A percentile compares a stretch with the other conserved stretches of the same genome.
Conservation (phyloP, 2,329 filamentous ascomycete species). For the Epicoccum sorghinum region DNA sequence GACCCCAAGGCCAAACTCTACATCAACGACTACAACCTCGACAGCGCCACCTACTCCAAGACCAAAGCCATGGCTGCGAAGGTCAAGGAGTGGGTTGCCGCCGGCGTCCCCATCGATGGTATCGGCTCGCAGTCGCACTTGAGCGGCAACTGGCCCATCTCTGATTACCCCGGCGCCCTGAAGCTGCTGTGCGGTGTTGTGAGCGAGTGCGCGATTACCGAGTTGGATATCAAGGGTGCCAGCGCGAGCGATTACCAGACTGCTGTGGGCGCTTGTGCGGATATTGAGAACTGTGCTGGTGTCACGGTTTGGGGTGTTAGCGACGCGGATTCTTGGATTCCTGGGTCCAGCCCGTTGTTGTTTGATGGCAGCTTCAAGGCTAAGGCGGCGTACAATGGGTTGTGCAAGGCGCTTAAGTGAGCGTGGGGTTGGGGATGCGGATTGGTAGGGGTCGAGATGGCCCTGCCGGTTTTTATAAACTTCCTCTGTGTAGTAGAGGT, state of each 20-base stretch:
- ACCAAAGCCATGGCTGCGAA: constrained; percentile 60
- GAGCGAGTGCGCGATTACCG: constrained; percentile 68
- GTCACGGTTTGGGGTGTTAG: constrained; percentile 67
- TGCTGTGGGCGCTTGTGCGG: constrained; percentile 61
- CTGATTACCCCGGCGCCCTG: constrained; percentile 57
- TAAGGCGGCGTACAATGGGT: constrained; percentile 50
- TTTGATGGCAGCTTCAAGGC: constrained; percentile 51
- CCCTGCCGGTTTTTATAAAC: background rate
- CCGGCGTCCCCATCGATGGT: constrained; percentile 69
- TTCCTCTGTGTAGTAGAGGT: background rate
- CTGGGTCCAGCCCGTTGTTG: constrained; percentile 46
- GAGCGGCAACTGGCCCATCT: constrained; percentile 51
- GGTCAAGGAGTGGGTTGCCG: constrained; percentile 68
- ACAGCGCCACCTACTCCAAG: constrained; percentile 65
- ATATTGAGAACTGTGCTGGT: constrained; percentile 65
- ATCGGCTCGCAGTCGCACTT: constrained; percentile 67
- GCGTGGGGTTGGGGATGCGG: background rate
- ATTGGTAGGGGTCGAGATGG: background rate
- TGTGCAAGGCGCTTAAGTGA: constrained; percentile 7
- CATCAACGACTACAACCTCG: constrained; percentile 74
- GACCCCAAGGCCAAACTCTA: constrained; percentile 73
- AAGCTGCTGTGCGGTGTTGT: constrained; percentile 59
- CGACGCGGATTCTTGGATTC: constrained; percentile 53
- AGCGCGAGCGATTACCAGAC: constrained; percentile 64
- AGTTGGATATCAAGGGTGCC: constrained; percentile 69